Base-by-base conservation (phyloP, 495 filamentous ascomycete genomes). In the Polyplosphaeria fusca region DNA sequence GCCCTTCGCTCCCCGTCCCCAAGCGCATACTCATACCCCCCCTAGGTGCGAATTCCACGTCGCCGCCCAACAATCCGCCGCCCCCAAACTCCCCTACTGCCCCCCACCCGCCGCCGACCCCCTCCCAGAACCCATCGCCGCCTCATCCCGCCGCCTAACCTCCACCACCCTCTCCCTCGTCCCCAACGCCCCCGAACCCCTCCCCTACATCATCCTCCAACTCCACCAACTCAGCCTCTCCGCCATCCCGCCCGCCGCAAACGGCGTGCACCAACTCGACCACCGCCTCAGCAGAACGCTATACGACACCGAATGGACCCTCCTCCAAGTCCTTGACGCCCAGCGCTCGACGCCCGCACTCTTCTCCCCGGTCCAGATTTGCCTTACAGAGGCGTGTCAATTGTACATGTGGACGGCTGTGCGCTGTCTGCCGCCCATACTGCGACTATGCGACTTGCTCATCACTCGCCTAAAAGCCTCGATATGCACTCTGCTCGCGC, bases 1-100 rank as follows among this genome's bases (percentile, higher is more conserved):
- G 14, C 7, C 30, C 14, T 14, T 35, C 14, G 30, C 30, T 35
- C 7, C 7, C 30, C 14, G 14, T 35, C 7, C 14, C 7, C 30
- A 14, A 7, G 7, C 30, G 7, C 30, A 35, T 14, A 7, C 30
- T 35, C 14, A n/a, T n/a, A n/a, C n/a, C n/a, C n/a, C n/a, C n/a
- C n/a, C 7, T 19, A 42, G 39, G 39, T 42, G 39, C 39, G 39
- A 42, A 18, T 42, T 42, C 5, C 39, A 42, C 39, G 39, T 42
- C 19, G 39, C 18, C 7, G 39, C 39, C 19, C 39, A 42, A 19
- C 5, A 5, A 11, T 18, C 39, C 11, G 5, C 39, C 5, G 11
- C 19, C 18, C 39, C 39, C 18, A 19, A 11, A 20, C 20, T 42
- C 39, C 39, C 39, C 7, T 42, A 42, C 39, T 19, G 5, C 7